Conservation (phyloP, 2,329 filamentous ascomycete genomes). For the Sclerotinia minor region DNA sequence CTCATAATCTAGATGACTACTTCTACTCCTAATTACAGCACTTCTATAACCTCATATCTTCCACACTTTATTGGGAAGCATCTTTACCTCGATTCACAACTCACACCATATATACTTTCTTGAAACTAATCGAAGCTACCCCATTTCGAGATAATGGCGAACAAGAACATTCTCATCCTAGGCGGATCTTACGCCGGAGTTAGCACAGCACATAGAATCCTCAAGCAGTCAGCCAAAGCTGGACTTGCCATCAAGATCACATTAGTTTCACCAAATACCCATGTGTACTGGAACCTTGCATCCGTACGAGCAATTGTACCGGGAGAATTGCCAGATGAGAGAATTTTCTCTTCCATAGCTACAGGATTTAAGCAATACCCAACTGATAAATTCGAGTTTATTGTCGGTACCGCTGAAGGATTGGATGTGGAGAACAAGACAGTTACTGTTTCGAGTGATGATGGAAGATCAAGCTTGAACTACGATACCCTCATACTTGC, state of each 20-base stretch:
- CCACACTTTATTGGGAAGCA: not conserved
- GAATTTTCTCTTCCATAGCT: conserved; percentile 44
- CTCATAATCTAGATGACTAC: no score
- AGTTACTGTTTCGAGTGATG: conserved; percentile 45
- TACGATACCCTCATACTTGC: conserved; percentile 57
- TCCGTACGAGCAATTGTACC: conserved; percentile 48
- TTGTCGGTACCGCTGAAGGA: conserved; percentile 50
- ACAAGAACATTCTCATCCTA: conserved; percentile 38
- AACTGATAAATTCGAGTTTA: conserved; percentile 51
- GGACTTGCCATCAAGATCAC: conserved; percentile 50
- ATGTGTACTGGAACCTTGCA: conserved; percentile 53
- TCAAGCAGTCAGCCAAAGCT: conserved; percentile 35
- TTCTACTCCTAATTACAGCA: not conserved
- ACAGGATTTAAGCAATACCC: conserved; percentile 52
- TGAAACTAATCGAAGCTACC: not conserved
- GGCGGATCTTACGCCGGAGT: conserved; percentile 41
- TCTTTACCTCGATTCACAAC: not conserved
- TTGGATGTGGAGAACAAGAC: conserved; percentile 47
- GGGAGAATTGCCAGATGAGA: conserved; percentile 47
- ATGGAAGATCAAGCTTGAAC: conserved; percentile 38
- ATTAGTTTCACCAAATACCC: conserved; percentile 52
- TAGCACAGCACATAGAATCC: conserved; percentile 39
- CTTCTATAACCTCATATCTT: not conserved
- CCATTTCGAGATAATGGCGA: not conserved
- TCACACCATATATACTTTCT: not conserved